Conservation (phyloP, 2,329 filamentous ascomycete species). For the Aquanectria penicillioides region DNA sequence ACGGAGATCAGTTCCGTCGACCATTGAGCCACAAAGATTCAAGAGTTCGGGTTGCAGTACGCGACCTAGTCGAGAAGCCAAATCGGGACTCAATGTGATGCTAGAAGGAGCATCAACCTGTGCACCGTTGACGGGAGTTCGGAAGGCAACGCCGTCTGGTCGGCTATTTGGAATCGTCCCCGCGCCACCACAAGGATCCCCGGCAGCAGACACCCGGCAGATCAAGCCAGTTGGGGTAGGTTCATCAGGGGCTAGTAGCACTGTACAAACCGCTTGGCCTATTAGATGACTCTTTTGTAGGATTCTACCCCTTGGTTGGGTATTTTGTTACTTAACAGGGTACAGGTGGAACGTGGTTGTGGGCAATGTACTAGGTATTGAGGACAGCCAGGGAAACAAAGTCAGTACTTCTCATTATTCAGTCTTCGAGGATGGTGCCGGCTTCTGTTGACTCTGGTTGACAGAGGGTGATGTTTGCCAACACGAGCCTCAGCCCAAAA, state of each 20-base stretch:
- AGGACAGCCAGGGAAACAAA: too few species aligned
- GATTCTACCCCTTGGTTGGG: too few species aligned
- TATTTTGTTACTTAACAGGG: too few species aligned
- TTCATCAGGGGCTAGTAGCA: neutral
- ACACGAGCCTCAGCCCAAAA: too few species aligned
- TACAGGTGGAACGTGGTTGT: too few species aligned
- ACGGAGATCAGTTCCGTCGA: slow-evolving; percentile 7
- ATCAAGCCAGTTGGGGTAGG: neutral
- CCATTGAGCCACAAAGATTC: neutral
- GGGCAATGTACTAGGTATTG: too few species aligned
- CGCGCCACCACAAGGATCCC: slow-evolving; percentile 2
- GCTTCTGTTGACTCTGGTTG: too few species aligned
- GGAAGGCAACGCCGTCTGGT: slow-evolving; percentile 1
- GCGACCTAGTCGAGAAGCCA: neutral
- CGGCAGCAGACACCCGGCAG: slow-evolving; percentile 5
- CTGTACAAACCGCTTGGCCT: too few species aligned
- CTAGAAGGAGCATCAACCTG: neutral
- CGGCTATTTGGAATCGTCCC: neutral
- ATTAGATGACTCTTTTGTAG: too few species aligned
- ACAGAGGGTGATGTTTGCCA: too few species aligned
- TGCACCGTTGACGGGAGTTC: neutral
- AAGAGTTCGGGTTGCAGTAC: neutral
- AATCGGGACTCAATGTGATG: neutral
- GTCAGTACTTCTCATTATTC: too few species aligned
- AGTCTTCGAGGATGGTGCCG: too few species aligned